phyloP scores from a whole-genome alignment of 805 yeast genomes.

The Middelhovenomyces tepae region DNA sequence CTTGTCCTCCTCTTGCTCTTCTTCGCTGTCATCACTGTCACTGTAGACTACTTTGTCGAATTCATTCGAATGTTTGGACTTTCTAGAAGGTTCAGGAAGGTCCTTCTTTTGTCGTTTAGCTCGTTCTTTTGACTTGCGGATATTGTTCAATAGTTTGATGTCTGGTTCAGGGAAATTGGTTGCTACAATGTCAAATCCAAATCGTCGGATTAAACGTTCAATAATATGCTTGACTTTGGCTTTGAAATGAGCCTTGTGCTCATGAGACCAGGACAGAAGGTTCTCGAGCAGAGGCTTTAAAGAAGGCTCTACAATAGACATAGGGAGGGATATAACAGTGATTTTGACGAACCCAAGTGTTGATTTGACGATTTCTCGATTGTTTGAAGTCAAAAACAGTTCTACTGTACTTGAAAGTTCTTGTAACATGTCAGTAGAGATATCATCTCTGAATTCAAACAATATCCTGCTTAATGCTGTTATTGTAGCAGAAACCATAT shows the following conservation, averaged over 20 bases:
- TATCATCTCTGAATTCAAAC: constrained; percentile 68
- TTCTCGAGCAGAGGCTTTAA: constrained; percentile 58
- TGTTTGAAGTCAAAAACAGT: constrained; percentile 79
- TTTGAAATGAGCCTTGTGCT: constrained; percentile 91
- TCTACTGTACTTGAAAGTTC: constrained; percentile 85
- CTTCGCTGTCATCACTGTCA: constrained; percentile 51
- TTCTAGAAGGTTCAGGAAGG: constrained; percentile 30
- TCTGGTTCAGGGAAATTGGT: constrained; percentile 85
- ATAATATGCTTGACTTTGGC: constrained; percentile 86
- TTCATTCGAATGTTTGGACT: constrained; percentile 75
- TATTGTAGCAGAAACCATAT: constrained; percentile 94
- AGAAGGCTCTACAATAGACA: constrained; percentile 58
- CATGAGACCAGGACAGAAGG: constrained; percentile 87
- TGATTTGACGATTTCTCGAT: constrained; percentile 88
- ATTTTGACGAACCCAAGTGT: constrained; percentile 85
- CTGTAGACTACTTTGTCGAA: constrained; percentile 89
- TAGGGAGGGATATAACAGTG: constrained; percentile 77
- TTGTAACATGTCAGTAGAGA: constrained; percentile 50
- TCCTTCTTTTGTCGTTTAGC: constrained; percentile 59
- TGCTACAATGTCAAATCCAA: constrained; percentile 82
- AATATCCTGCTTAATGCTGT: constrained; percentile 82
- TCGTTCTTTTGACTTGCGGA: constrained; percentile 77
- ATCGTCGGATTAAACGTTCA: constrained; percentile 83
- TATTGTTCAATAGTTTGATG: constrained; percentile 69
- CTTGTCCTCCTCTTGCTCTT: constrained; percentile 30